phyloP scores from a whole-genome alignment of 2,329 filamentous ascomycete species.

The Penicillium verrucosum region DNA sequence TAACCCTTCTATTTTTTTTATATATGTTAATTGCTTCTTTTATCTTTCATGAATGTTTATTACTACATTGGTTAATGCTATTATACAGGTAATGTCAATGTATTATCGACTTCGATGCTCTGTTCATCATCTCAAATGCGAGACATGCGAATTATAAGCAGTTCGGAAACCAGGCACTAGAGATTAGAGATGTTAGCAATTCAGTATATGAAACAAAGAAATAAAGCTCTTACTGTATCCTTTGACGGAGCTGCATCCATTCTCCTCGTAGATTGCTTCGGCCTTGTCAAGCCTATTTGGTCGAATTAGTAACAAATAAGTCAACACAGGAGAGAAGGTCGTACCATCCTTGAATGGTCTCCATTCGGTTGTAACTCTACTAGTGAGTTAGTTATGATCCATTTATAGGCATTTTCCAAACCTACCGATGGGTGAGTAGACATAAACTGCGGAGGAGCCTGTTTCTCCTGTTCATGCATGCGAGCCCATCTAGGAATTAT shows the following conservation, averaged over 20 bases:
- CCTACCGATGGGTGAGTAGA: constrained; percentile 57
- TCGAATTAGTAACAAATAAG: constrained; percentile 14
- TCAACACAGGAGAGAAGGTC: neutral
- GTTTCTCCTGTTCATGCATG: constrained; percentile 50
- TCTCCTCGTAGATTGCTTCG: constrained; percentile 38
- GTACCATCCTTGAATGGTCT: constrained; percentile 54
- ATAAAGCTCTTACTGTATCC: constrained; percentile 27
- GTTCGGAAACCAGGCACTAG: constrained; percentile 18
- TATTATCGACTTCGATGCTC: neutral
- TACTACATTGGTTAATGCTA: neutral
- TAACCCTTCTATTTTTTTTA: neutral
- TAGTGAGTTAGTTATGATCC: neutral
- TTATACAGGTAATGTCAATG: neutral
- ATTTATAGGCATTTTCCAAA: neutral
- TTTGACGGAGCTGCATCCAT: constrained; percentile 34
- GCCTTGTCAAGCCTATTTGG: constrained; percentile 40
- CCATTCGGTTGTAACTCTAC: constrained; percentile 52
- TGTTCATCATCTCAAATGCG: constrained; percentile 6
- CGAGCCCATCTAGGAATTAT: constrained; percentile 44
- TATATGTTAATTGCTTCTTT: neutral
- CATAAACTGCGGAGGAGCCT: constrained; percentile 54
- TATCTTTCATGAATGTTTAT: neutral
- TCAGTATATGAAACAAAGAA: neutral
- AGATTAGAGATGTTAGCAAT: constrained; percentile 1
- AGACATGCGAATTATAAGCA: constrained; percentile 13